These are phyloP conservation scores for Candida berthetii DNA, from an alignment of 805 yeast genomes.

Conservation along the genomic window DNA sequence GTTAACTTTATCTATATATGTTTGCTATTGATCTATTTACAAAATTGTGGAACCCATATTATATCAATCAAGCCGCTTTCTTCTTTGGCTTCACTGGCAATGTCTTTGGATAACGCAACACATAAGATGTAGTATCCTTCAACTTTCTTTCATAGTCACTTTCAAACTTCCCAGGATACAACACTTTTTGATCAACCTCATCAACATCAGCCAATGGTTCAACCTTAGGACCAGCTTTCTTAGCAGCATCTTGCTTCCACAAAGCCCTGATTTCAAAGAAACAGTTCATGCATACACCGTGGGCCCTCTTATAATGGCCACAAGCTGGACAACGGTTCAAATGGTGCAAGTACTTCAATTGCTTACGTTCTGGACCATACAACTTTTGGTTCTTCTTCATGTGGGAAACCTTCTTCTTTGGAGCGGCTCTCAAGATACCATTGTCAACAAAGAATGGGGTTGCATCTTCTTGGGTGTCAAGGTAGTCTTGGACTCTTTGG, in stretches of 20 bases:
- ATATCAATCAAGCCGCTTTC: no score
- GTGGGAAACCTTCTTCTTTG: slow-evolving; percentile 90
- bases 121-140: slow-evolving; percentile 48
- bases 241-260: slow-evolving; percentile 47
- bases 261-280: slow-evolving; percentile 71
- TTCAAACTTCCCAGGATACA: slow-evolving; percentile 70
- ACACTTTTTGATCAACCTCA: slow-evolving; percentile 52
- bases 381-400: slow-evolving; percentile 79
- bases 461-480: slow-evolving; percentile 18
- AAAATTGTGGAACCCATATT: no score
- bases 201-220: slow-evolving; percentile 31
- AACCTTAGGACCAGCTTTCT: slow-evolving; percentile 19
- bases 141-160: slow-evolving; percentile 36
- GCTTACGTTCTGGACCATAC: slow-evolving; percentile 78
- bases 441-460: slow-evolving; percentile 43
- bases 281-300: slow-evolving; percentile 90
- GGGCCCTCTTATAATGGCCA: slow-evolving; percentile 87
- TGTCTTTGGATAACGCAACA: slow-evolving; percentile 47
- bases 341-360: slow-evolving; percentile 66
- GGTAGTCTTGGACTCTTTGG: slow-evolving; percentile 30
- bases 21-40: no score
- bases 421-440: slow-evolving; percentile 84
- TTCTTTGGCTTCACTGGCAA: slow-evolving; percentile 40
- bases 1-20: no score
- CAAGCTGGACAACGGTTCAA: slow-evolving; percentile 93